Evolutionary conservation across 179 eudicot genomes (phyloP).

Genomic region (Silene coronaria): DNA sequence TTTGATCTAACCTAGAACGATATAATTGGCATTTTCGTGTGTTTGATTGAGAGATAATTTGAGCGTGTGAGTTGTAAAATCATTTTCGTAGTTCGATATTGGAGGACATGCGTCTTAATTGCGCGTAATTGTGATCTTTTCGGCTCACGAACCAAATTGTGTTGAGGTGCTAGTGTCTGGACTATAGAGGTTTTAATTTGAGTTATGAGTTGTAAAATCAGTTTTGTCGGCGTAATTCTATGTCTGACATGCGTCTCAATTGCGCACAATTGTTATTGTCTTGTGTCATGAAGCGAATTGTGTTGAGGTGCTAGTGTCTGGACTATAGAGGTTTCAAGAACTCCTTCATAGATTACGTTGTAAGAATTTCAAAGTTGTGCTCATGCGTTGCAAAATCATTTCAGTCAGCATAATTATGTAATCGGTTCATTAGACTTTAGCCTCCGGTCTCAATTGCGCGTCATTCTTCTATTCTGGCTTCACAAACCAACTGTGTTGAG

Average conservation of each 20-base stretch:
- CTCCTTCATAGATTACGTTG: not conserved
- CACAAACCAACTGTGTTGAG: not conserved
- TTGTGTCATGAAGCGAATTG: not conserved
- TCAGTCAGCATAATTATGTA: not conserved
- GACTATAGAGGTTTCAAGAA: not conserved
- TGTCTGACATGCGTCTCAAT: not conserved
- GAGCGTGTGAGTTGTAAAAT: not conserved
- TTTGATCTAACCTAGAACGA: not conserved
- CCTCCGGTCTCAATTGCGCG: not conserved
- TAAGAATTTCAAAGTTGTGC: not conserved
- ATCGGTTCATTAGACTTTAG: too few species aligned
- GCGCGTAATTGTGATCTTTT: too few species aligned
- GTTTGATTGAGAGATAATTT: not conserved
- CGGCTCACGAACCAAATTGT: too few species aligned
- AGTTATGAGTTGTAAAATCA: not conserved
- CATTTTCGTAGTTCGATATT: not conserved
- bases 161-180: too few species aligned
- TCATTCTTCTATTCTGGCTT: not conserved
- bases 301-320: not conserved
- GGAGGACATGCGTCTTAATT: too few species aligned
- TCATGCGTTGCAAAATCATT: not conserved
- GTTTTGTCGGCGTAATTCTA: not conserved
- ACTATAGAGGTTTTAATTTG: too few species aligned
- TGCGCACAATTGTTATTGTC: not conserved
- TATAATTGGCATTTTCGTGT: not conserved